phyloP scores from a whole-genome alignment of 2,329 filamentous ascomycete genomes.

The Sodiomyces alkalinus region DNA sequence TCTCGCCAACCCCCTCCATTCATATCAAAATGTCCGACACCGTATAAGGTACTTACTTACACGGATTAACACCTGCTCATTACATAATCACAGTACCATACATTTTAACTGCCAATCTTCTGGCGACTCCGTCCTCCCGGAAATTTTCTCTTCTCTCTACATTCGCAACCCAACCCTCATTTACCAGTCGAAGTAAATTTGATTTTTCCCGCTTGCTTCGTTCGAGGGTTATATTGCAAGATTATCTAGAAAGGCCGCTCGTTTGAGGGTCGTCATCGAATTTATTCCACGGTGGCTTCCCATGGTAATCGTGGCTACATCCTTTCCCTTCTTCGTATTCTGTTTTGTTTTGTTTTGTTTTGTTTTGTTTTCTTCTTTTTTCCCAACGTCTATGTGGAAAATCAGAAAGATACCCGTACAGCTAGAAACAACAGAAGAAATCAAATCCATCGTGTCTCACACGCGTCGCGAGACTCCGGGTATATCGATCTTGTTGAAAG shows the following conservation, averaged over 20 bases:
- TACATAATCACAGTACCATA: too few relatives aligned
- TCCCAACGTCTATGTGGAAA: not conserved
- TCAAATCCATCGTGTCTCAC: too few relatives aligned
- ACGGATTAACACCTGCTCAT: too few relatives aligned
- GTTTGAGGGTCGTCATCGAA: slow-evolving; percentile 24
- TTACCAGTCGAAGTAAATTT: not conserved
- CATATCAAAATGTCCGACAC: too few relatives aligned
- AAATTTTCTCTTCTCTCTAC: slow-evolving; percentile 12
- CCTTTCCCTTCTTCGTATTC: not conserved
- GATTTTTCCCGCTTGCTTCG: not conserved
- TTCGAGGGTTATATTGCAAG: slow-evolving; percentile 5
- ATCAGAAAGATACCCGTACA: not conserved
- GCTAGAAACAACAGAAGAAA: not conserved
- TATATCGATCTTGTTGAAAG: slow-evolving; percentile 5
- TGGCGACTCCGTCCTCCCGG: too few relatives aligned
- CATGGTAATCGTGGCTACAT: slow-evolving; percentile 29
- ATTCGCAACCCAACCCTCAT: not conserved
- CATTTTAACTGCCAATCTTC: too few relatives aligned
- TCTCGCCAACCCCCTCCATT: too few relatives aligned
- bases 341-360: not conserved
- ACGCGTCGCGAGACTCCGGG: slow-evolving; percentile 2
- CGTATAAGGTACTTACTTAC: too few relatives aligned
- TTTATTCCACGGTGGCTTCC: slow-evolving; percentile 23
- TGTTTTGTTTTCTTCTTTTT: not conserved
- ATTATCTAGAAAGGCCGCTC: slow-evolving; percentile 6